These are phyloP conservation scores for Penicillium chermesinum DNA, from an alignment of 495 filamentous ascomycete species.

Conservation along the genomic window DNA sequence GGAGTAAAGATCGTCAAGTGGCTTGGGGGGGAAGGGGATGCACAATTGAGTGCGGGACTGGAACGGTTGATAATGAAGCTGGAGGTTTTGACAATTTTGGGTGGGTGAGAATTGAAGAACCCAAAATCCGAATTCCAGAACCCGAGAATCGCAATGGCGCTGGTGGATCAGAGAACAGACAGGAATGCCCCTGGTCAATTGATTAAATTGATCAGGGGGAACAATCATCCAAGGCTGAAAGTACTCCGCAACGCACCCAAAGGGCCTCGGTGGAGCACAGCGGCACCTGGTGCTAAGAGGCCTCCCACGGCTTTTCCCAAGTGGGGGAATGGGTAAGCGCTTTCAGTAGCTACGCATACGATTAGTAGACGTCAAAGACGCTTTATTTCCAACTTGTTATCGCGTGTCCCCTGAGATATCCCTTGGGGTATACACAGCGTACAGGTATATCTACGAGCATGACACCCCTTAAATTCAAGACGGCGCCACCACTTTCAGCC, in stretches of 20 bases:
- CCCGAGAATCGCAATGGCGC: background rate
- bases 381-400: no score
- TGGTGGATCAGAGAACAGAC: no score
- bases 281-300: no score
- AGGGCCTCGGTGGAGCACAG: no score
- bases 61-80: conserved; percentile 9
- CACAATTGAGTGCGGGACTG: background rate
- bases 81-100: conserved; percentile 8
- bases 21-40: no score
- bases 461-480: background rate
- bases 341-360: no score
- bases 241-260: background rate
- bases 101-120: background rate
- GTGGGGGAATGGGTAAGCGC: no score
- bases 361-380: no score
- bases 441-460: background rate
- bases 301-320: no score
- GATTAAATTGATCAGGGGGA: background rate
- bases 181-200: background rate
- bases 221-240: background rate
- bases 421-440: no score
- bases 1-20: conserved; percentile 1
- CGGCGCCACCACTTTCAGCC: background rate
- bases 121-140: background rate
- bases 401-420: no score